Percentiles rank a stretch among this genome's conserved stretches.
Evolutionary conservation across 768 basidiomycete species (phyloP).

Genomic region (Megacollybia marginata): DNA sequence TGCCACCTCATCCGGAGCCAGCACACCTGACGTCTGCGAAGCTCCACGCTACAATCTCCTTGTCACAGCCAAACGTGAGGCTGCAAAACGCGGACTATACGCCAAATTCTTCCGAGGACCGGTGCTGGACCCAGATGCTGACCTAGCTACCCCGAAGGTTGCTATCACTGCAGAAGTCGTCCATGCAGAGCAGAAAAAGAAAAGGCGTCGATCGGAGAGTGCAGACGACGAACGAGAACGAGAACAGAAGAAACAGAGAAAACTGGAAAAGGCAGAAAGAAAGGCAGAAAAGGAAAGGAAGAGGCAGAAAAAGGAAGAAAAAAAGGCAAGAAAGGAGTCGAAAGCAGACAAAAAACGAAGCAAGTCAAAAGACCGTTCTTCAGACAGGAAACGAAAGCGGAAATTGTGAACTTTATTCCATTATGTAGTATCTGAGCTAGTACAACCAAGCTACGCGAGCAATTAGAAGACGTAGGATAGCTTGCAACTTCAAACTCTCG

Average conservation of each 20-base stretch:
- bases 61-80: constrained; percentile 65
- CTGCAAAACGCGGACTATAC: constrained; percentile 71
- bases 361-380: background rate
- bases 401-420: background rate
- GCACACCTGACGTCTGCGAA: constrained; percentile 26
- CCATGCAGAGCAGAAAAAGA: background rate
- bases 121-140: constrained; percentile 43
- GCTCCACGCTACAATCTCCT: constrained; percentile 43
- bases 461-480: background rate
- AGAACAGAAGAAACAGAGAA: constrained; percentile 4
- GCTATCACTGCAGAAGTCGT: background rate
- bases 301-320: constrained; percentile 10
- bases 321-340: constrained; percentile 5
- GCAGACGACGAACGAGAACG: background rate
- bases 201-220: constrained; percentile 7
- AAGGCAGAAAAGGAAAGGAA: constrained; percentile 8
- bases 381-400: constrained; percentile 3
- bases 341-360: constrained; percentile 1
- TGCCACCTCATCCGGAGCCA: constrained; percentile 37
- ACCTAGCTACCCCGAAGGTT: constrained; percentile 2
- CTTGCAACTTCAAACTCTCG: constrained; percentile 35
- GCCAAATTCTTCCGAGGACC: constrained; percentile 77
- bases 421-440: background rate
- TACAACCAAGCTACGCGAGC: background rate
- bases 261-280: constrained; percentile 1